Evolutionary conservation across 78 protist species (phyloP).

Genomic region (Paratrimastix pyriformis): DNA sequence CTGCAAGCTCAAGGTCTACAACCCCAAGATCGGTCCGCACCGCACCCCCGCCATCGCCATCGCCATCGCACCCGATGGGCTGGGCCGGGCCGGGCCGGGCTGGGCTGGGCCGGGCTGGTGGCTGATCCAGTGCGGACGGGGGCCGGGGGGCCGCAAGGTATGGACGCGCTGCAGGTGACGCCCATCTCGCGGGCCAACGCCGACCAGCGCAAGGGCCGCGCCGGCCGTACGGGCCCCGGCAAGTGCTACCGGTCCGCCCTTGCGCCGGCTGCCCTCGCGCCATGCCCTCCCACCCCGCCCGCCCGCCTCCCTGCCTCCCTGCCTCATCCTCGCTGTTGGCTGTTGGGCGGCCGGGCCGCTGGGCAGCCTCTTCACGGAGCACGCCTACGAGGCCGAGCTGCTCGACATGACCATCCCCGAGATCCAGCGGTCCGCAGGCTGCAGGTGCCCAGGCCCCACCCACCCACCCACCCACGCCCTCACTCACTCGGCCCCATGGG

Average conservation of each 20-base stretch:
- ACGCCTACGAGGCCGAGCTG: constrained; percentile 46
- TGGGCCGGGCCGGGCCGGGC: too few species aligned
- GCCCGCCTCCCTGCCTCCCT: neutral
- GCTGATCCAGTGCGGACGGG: too few species aligned
- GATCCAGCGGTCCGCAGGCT: constrained; percentile 80
- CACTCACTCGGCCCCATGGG: too few species aligned
- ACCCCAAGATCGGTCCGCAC: constrained; percentile 83
- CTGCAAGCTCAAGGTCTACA: constrained; percentile 71
- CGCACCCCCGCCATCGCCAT: too few species aligned
- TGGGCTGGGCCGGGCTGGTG: too few species aligned
- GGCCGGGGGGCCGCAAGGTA: too few species aligned
- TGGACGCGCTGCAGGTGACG: constrained; percentile 83
- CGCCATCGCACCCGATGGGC: too few species aligned
- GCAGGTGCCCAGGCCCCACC: too few species aligned
- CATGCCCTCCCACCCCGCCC: constrained; percentile 11
- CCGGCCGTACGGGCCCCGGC: constrained; percentile 96
- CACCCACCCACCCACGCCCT: too few species aligned
- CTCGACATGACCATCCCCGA: constrained; percentile 82
- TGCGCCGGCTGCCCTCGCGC: too few species aligned
- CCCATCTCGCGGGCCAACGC: constrained; percentile 78
- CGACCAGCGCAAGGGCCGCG: constrained; percentile 92
- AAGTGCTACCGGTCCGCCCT: neutral
- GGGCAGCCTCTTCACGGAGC: constrained; percentile 17
- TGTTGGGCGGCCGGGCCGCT: too few species aligned
- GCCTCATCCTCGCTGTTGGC: too few species aligned